phyloP scores from a whole-genome alignment of 805 yeast genomes.

The Schizosaccharomyces osmophilus region DNA sequence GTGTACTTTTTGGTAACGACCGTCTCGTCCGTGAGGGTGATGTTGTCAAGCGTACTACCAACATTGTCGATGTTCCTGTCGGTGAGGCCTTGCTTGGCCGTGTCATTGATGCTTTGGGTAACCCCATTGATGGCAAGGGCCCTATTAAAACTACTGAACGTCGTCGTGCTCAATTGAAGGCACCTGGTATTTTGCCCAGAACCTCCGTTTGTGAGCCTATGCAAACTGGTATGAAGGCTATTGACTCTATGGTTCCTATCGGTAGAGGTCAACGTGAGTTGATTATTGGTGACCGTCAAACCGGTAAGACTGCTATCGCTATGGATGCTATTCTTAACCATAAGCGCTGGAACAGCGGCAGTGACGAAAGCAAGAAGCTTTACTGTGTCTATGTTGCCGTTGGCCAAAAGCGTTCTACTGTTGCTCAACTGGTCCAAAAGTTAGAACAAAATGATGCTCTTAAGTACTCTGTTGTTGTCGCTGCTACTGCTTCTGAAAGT shows the following conservation, averaged over 20 bases:
- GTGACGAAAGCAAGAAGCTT: slow-evolving; percentile 88
- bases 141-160: slow-evolving; percentile 69
- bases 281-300: slow-evolving; percentile 99
- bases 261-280: slow-evolving; percentile 99
- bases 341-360: slow-evolving; percentile 92
- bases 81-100: slow-evolving; percentile 97
- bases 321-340: slow-evolving; percentile 95
- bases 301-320: slow-evolving; percentile 99
- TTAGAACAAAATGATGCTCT: slow-evolving; percentile 94
- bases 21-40: slow-evolving; percentile 97
- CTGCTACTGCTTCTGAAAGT: slow-evolving; percentile 99
- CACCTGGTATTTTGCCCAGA: slow-evolving; percentile 99
- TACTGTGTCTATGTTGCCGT: slow-evolving; percentile 99
- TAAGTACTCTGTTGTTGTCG: slow-evolving; percentile 92
- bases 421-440: slow-evolving; percentile 97
- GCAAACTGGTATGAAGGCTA: slow-evolving; percentile 98
- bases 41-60: slow-evolving; percentile 97
- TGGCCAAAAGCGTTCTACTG: slow-evolving; percentile 99
- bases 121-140: slow-evolving; percentile 99
- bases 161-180: slow-evolving; percentile 95
- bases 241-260: slow-evolving; percentile 95
- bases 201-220: slow-evolving; percentile 95
- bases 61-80: slow-evolving; percentile 96
- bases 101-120: slow-evolving; percentile 97
- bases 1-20: slow-evolving; percentile 98